Conservation (phyloP, 2,329 filamentous ascomycete genomes). For the Penicillium freii region DNA sequence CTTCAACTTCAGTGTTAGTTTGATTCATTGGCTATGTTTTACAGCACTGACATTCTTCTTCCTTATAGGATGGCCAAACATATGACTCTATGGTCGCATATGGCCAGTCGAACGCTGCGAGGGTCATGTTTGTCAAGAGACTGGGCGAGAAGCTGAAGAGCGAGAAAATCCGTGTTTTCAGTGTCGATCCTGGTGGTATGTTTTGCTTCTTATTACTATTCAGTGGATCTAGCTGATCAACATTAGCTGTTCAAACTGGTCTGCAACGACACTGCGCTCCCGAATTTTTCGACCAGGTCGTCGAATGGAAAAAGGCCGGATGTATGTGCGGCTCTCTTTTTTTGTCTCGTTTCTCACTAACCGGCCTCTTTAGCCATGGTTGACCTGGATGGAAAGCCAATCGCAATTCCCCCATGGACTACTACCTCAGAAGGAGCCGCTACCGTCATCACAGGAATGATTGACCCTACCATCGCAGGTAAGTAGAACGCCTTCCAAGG, state of each 20-base stretch:
- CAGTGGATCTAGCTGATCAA: background rate
- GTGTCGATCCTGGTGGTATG: slow-evolving; percentile 45
- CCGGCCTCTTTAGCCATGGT: background rate
- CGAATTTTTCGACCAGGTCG: slow-evolving; percentile 5
- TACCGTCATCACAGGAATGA: slow-evolving; percentile 25
- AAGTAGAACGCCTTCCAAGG: background rate
- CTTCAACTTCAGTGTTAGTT: slow-evolving; percentile 34
- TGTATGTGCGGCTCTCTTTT: background rate
- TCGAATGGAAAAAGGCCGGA: slow-evolving; percentile 9
- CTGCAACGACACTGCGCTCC: slow-evolving; percentile 16
- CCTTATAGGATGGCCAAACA: slow-evolving; percentile 33
- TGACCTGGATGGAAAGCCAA: slow-evolving; percentile 20
- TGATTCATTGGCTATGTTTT: too few species aligned
- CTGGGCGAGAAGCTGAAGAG: slow-evolving; percentile 38
- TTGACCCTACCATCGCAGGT: slow-evolving; percentile 25
- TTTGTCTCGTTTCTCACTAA: background rate
- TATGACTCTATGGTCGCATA: slow-evolving; percentile 49
- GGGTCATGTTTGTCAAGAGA: slow-evolving; percentile 47
- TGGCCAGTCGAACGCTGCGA: slow-evolving; percentile 53
- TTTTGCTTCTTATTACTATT: background rate
- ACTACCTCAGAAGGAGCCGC: slow-evolving; percentile 23
- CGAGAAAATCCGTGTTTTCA: slow-evolving; percentile 39
- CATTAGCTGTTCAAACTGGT: slow-evolving; percentile 12
- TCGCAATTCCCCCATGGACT: slow-evolving; percentile 17
- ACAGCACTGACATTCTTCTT: background rate